A percentile compares a stretch with the other conserved stretches of the same genome.
phyloP scores from a whole-genome alignment of 106 monocot genomes.

The Dendrobium chrysotoxum region DNA sequence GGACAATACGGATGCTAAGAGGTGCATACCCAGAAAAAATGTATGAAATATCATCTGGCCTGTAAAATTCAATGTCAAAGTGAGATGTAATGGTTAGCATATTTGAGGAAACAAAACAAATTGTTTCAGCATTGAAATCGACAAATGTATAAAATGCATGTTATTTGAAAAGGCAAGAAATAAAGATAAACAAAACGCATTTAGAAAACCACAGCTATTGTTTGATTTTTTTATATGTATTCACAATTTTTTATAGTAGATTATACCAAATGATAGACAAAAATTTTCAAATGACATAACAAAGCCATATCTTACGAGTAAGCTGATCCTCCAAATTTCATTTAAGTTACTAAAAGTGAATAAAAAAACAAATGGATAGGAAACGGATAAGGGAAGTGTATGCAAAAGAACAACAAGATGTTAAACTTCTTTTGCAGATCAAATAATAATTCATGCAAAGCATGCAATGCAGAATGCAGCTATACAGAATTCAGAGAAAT shows the following conservation, averaged over 20 bases:
- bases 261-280: not conserved
- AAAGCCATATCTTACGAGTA: too few species aligned
- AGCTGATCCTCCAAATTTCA: too few species aligned
- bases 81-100: not conserved
- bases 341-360: too few species aligned
- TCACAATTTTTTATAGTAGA: not conserved
- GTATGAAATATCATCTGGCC: conserved; percentile 89
- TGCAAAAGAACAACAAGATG: too few species aligned
- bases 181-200: not conserved
- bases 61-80: conserved; percentile 29
- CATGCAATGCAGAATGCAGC: too few species aligned
- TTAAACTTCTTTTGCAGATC: too few species aligned
- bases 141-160: not conserved
- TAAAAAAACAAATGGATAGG: too few species aligned
- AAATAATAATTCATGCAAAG: too few species aligned
- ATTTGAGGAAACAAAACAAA: conserved; percentile 5
- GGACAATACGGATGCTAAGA: conserved; percentile 96
- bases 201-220: not conserved
- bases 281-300: too few species aligned
- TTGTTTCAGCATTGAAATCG: not conserved
- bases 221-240: not conserved
- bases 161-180: not conserved
- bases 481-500: too few species aligned
- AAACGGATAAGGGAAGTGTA: too few species aligned
- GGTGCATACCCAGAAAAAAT: conserved; percentile 99